phyloP scores from a whole-genome alignment of 2,329 filamentous ascomycete genomes.

The Dactylellina cionopaga region DNA sequence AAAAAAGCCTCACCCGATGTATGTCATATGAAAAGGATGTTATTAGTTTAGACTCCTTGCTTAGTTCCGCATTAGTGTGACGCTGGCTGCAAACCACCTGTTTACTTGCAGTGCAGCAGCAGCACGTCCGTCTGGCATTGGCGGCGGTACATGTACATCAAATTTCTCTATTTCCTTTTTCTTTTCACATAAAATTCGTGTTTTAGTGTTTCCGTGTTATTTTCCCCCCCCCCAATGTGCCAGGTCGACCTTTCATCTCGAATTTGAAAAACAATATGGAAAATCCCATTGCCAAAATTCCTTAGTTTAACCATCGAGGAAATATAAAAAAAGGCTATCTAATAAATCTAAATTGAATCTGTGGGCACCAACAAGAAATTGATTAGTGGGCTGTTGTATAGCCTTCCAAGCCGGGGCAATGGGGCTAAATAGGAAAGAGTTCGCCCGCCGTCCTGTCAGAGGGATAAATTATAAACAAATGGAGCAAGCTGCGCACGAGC shows the following conservation, averaged over 20 bases:
- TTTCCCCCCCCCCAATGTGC: too few relatives aligned
- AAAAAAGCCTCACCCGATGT: slow-evolving; percentile 53
- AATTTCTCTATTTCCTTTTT: slow-evolving; percentile 10
- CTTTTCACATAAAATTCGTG: too few relatives aligned
- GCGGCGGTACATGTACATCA: not conserved
- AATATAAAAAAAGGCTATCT: too few relatives aligned
- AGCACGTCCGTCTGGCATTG: not conserved
- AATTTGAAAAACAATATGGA: too few relatives aligned
- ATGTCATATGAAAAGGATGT: slow-evolving; percentile 51
- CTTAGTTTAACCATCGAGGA: too few relatives aligned
- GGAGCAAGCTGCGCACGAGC: slow-evolving; percentile 51
- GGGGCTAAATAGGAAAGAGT: slow-evolving; percentile 53
- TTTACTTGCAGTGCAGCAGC: slow-evolving; percentile 45
- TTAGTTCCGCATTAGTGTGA: slow-evolving; percentile 51
- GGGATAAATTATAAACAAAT: slow-evolving; percentile 12
- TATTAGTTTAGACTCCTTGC: slow-evolving; percentile 52
- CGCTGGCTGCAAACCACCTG: slow-evolving; percentile 39
- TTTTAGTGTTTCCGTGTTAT: too few relatives aligned
- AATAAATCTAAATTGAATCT: slow-evolving; percentile 14
- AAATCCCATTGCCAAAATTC: too few relatives aligned
- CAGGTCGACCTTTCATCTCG: too few relatives aligned
- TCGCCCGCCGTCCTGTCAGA: slow-evolving; percentile 2
- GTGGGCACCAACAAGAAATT: slow-evolving; percentile 18
- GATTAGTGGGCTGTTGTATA: slow-evolving; percentile 21
- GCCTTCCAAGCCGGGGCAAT: slow-evolving; percentile 35